Evolutionary conservation across 2,329 filamentous ascomycete species (phyloP).

Genomic region (Davidsoniella neocaledoniae): DNA sequence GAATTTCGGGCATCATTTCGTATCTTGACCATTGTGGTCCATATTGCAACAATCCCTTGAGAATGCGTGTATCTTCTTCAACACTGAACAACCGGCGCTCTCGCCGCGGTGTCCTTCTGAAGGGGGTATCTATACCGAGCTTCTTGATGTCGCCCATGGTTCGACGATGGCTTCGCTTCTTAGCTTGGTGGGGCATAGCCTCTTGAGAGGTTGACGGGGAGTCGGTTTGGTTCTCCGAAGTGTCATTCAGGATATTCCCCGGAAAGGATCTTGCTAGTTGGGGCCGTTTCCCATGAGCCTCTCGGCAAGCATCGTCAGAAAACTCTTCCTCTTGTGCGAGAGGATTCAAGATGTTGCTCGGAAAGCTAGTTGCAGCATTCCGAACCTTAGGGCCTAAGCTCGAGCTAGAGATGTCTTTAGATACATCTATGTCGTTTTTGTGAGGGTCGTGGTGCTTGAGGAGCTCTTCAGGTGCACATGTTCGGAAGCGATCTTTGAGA

Average conservation of each 20-base stretch:
- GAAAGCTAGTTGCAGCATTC: background rate
- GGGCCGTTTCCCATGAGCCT: background rate
- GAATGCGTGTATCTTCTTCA: conserved; percentile 44
- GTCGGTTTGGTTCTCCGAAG: conserved; percentile 7
- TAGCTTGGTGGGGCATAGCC: conserved; percentile 24
- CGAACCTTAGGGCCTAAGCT: background rate
- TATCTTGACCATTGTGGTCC: conserved; percentile 51
- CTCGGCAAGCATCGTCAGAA: background rate
- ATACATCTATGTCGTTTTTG: background rate
- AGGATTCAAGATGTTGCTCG: conserved; percentile 9
- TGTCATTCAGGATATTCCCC: conserved; percentile 16
- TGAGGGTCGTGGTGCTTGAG: conserved; percentile 14
- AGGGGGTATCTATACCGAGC: conserved; percentile 44
- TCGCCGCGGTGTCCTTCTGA: conserved; percentile 43
- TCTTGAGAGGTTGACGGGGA: no score
- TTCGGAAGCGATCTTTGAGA: conserved; percentile 49
- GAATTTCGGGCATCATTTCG: conserved; percentile 42
- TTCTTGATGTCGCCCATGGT: conserved; percentile 37
- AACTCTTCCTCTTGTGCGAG: conserved; percentile 3
- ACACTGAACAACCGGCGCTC: conserved; percentile 44
- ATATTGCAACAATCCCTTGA: conserved; percentile 41
- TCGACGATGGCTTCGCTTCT: conserved; percentile 37
- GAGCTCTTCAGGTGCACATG: conserved; percentile 46
- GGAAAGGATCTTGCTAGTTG: conserved; percentile 1
- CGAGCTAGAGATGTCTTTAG: conserved; percentile 16